Base-by-base conservation (phyloP, 768 basidiomycete species). In the Pleurotus tuoliensis region DNA sequence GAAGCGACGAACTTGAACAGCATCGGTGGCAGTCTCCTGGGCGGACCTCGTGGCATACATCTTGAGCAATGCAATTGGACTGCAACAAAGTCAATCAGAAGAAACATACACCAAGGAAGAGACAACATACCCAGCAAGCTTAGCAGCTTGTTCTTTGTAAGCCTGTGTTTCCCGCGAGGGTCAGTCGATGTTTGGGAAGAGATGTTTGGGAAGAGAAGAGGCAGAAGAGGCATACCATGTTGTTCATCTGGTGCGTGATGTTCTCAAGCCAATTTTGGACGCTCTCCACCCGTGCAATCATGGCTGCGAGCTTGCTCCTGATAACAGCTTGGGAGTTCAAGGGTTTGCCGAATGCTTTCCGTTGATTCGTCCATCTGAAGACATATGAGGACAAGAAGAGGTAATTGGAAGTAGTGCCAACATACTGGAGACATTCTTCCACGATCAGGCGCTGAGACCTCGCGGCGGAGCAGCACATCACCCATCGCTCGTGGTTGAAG, bases 401-500 rank as follows among this genome's bases (percentile, higher is more conserved):
- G 15, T 30, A 46, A 27, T 54, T 18, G 41, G 11, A 43, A 25
- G 27, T 45, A 20, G 45, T 43, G 24, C 20, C 18, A 34, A 56
- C 67, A 55, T 55, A 74, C 83, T 90, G 87, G 54, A 78, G 67
- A 56, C 77, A 78, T 65, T 79, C 77, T 62, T 80, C 76, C 16
- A 78, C 76, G 47, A 79, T 75, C 16, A 70, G 49, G 30, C 94
- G 83, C 62, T 94, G 92, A 54, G 73, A 71, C 58, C 88, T 78
- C 47, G 84, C 84, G 22, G 82, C 84, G 30, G 81, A 75, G 63
- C 90, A 90, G 67, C 82, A 83, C 89, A 94, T 94, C 53, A 90
- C 88, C 92, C 91, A 95, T 66, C 90, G 87, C 67, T 94, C 94
- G 71, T 95, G 93, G 69, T 95, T 96, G 73, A 96, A 97, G 74